Conservation (phyloP, 129 eudicot species). For the Oenanthe sinensis region DNA sequence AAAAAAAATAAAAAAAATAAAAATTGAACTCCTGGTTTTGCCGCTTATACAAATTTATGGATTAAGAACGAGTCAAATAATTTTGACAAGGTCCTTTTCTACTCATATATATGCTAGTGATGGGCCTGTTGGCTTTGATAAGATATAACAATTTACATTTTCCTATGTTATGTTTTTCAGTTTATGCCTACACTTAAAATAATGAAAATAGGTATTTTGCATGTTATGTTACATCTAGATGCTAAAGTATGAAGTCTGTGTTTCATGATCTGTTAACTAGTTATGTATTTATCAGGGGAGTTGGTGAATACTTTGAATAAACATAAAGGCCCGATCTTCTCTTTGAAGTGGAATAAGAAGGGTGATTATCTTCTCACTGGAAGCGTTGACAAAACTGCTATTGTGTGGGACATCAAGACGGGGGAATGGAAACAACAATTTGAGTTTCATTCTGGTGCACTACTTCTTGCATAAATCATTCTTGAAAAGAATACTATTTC, state of each 20-base stretch:
- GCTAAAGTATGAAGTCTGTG: not conserved
- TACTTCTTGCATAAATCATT: not conserved
- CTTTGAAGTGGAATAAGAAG: constrained; percentile 95
- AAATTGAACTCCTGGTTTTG: too few species aligned
- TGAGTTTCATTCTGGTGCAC: constrained; percentile 76
- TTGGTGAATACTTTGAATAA: constrained; percentile 62
- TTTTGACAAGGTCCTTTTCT: too few species aligned
- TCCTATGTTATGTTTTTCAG: not conserved
- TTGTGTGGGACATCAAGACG: constrained; percentile 89
- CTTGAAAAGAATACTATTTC: constrained; percentile 2
- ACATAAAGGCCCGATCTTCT: constrained; percentile 92
- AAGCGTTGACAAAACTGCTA: constrained; percentile 90
- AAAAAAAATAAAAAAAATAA: too few species aligned
- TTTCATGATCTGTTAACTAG: constrained; percentile 9
- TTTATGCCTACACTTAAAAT: not conserved
- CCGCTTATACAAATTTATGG: too few species aligned
- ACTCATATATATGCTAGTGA: not conserved
- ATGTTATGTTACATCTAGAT: not conserved
- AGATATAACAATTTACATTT: not conserved
- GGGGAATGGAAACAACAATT: constrained; percentile 95
- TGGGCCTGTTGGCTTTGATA: too few species aligned
- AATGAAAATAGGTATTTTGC: not conserved
- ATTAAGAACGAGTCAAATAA: too few species aligned
- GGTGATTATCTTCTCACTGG: constrained; percentile 95
- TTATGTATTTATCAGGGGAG: constrained; percentile 41